Conservation (phyloP, 2,329 filamentous ascomycete species). For the Apiospora koreana region DNA sequence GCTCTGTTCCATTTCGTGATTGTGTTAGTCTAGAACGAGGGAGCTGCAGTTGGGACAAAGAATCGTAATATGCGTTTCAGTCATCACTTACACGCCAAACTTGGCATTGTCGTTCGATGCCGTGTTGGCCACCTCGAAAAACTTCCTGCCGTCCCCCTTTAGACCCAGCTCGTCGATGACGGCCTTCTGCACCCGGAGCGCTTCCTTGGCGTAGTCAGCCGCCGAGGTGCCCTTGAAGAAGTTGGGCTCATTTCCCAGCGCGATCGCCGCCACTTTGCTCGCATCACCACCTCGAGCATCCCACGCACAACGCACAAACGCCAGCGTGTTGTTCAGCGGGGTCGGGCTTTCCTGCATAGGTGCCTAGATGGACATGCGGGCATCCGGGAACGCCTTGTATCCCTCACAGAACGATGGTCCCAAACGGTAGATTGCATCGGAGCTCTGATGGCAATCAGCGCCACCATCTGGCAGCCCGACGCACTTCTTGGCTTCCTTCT, state of each 20-base stretch:
- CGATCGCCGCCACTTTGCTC: constrained; percentile 11
- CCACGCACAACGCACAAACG: constrained; percentile 11
- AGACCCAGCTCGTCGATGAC: constrained; percentile 14
- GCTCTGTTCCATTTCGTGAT: background rate
- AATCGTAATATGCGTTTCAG: background rate
- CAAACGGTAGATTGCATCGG: constrained; percentile 9
- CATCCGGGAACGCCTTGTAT: constrained; percentile 12
- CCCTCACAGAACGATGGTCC: constrained; percentile 14
- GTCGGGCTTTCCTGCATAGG: constrained; percentile 8
- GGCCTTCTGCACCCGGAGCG: constrained; percentile 7
- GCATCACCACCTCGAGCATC: constrained; percentile 9
- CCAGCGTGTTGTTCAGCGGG: constrained; percentile 14
- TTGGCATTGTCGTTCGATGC: background rate
- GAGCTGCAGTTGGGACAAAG: background rate
- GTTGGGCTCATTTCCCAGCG: constrained; percentile 17
- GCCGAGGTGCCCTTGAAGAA: constrained; percentile 11
- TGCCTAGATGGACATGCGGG: constrained; percentile 14
- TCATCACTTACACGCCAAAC: constrained; percentile 9
- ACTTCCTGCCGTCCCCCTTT: constrained; percentile 9
- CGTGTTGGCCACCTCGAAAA: constrained; percentile 14
- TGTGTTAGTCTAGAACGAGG: background rate
- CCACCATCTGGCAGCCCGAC: background rate
- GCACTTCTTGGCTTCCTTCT: constrained; percentile 11
- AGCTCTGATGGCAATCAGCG: constrained; percentile 9
- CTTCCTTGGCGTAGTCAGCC: constrained; percentile 13